phyloP scores from a whole-genome alignment of 257 asterid species.

The Capsicum pubescens region DNA sequence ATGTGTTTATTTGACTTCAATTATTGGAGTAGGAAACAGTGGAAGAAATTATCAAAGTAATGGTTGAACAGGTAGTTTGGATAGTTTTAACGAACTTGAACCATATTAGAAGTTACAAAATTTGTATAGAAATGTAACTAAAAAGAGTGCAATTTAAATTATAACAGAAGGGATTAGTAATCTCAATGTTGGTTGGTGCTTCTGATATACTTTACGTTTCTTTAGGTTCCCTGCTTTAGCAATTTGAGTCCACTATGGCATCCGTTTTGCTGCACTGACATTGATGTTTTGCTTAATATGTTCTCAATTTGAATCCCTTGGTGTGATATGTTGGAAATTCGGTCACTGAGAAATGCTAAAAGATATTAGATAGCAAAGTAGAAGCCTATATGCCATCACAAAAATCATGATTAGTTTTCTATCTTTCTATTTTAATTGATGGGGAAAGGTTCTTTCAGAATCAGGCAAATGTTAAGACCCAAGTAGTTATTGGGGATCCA shows the following conservation, averaged over 20 bases:
- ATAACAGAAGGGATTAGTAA: background rate
- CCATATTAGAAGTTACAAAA: background rate
- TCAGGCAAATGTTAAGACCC: slow-evolving; percentile 45
- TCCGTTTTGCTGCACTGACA: background rate
- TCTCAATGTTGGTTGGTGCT: slow-evolving; percentile 3
- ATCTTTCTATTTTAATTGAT: background rate
- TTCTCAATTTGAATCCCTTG: background rate
- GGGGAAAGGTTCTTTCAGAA: background rate
- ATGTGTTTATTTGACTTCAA: no score
- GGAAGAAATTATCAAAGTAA: background rate
- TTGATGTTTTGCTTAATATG: background rate
- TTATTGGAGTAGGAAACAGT: background rate
- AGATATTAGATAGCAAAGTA: background rate
- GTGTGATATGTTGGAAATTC: background rate
- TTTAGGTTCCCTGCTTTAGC: background rate
- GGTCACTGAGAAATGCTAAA: background rate
- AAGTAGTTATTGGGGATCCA: slow-evolving; percentile 55
- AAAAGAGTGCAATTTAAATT: background rate
- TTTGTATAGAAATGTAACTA: background rate
- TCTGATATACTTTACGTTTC: background rate
- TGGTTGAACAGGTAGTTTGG: background rate
- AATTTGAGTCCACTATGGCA: background rate
- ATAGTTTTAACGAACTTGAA: background rate
- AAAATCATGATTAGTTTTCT: background rate
- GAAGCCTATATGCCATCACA: background rate